Base-by-base conservation (phyloP, 768 basidiomycete genomes). In the Termitomyces sp. region DNA sequence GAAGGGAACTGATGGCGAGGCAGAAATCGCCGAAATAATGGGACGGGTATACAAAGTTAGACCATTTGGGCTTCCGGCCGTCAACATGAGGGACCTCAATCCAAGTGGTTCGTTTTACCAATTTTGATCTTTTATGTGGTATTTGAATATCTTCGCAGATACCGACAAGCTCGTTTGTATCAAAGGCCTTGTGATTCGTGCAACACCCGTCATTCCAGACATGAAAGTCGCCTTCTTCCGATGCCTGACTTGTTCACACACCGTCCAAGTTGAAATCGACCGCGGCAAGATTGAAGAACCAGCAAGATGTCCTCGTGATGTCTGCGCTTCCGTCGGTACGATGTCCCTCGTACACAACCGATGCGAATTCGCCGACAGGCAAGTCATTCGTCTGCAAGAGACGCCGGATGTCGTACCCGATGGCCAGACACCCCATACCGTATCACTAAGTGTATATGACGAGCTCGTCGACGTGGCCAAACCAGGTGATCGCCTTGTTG, bases 171-270 rank as follows among this genome's bases (percentile, higher is more conserved):
- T 99, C 20, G 90, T 97, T 20, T 88, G 85, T 56, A 89, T 99
- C 75, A 97, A 96, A 70, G 97, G 97, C 57, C 85, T 99, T 7
- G 94, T 98, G 65, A 98, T 99, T 60, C 90, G 97, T 24, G 92
- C 95, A 0, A 98, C 97, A 0, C 93, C 96, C 11, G 90, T 99
- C 66, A 98, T 98, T 58, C 97, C 97, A 3, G 97, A 99, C 72
- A 98, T 99, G 97, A 95, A 96, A 74, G 85, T 86, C 62, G 97
- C 96, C 22, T 98, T 99, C 78, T 99, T 99, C 83, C 90, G 95
- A 55, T 99, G 97, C 73, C 78, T 92, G 28, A 90, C 88, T 38
- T 99, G 97, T 70, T 89, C 89, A 41, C 97, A 98, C 71, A 98
- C 97, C n/a, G 86, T 94, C 8, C 94, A 94, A 68, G 91, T 93